Evolutionary conservation across 129 eudicot genomes (phyloP).

Genomic region (Deinandra increscens): DNA sequence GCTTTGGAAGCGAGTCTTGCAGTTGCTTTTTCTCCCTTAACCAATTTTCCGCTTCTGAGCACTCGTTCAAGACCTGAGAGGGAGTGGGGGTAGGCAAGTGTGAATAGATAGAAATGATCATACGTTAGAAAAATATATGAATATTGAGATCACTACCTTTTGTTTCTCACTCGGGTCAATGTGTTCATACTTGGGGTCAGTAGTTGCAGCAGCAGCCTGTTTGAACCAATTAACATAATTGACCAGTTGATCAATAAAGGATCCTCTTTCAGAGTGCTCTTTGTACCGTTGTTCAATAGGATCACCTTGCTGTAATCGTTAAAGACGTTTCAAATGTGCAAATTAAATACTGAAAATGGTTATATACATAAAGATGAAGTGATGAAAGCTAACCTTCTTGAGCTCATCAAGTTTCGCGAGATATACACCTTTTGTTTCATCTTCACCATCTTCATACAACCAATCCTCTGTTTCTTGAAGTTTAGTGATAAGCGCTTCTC

Average conservation of each 20-base stretch:
- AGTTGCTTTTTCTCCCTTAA: slow-evolving; percentile 71
- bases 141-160: slow-evolving; percentile 43
- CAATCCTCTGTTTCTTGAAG: slow-evolving; percentile 95
- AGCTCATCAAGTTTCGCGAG: slow-evolving; percentile 90
- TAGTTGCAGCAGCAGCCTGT: slow-evolving; percentile 69
- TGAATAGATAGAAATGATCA: neutral
- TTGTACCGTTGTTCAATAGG: slow-evolving; percentile 79
- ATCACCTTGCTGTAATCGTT: slow-evolving; percentile 64
- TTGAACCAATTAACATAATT: slow-evolving; percentile 60
- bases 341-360: neutral
- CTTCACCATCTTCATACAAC: slow-evolving; percentile 98
- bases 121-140: neutral
- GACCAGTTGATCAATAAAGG: slow-evolving; percentile 52
- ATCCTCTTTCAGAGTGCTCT: slow-evolving; percentile 70
- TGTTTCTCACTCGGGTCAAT: slow-evolving; percentile 76
- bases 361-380: neutral
- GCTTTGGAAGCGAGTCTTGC: slow-evolving; percentile 75
- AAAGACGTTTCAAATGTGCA: neutral
- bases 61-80: slow-evolving; percentile 68
- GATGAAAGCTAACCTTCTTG: slow-evolving; percentile 52
- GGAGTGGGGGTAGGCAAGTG: neutral
- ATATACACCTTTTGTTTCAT: slow-evolving; percentile 92
- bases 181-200: slow-evolving; percentile 81
- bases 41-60: slow-evolving; percentile 89
- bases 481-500: slow-evolving; percentile 52